Evolutionary conservation across 345 rosid species (phyloP).

Genomic region (Fremontodendron californicum): DNA sequence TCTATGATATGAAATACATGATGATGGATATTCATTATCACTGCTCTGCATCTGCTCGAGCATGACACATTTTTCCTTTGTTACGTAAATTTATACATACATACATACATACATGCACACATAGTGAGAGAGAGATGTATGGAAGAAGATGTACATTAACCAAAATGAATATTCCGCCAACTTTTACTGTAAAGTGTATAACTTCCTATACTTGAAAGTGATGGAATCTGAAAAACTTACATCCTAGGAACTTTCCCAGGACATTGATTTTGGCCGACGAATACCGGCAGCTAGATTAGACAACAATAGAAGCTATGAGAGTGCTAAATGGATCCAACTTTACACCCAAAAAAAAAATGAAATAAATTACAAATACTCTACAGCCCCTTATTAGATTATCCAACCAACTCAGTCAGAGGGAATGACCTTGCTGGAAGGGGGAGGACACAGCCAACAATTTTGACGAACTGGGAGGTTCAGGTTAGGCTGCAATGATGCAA

Average conservation of each 20-base stretch:
- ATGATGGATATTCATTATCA: background rate
- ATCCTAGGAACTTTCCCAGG: background rate
- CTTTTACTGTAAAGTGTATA: background rate
- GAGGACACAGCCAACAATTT: constrained; percentile 53
- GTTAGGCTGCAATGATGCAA: constrained; percentile 63
- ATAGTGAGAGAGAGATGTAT: background rate
- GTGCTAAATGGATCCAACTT: constrained; percentile 16
- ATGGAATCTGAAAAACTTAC: background rate
- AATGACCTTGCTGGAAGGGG: constrained; percentile 49
- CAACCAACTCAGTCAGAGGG: constrained; percentile 32
- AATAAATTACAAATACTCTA: constrained; percentile 32
- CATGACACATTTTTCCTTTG: background rate
- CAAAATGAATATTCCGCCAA: background rate
- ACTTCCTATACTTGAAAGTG: background rate
- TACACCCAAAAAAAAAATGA: constrained; percentile 22
- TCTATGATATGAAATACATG: background rate
- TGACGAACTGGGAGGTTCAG: constrained; percentile 57
- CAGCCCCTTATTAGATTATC: constrained; percentile 18
- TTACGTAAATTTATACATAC: no score
- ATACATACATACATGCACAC: no score
- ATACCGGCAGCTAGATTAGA: constrained; percentile 4
- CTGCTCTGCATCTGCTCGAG: background rate
- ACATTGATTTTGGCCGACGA: background rate
- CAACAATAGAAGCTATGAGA: constrained; percentile 18
- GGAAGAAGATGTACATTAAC: background rate